A percentile compares a stretch with the other conserved stretches of the same genome.
Evolutionary conservation across 2,329 filamentous ascomycete species (phyloP).

Genomic region (Neoarthrinium moseri): DNA sequence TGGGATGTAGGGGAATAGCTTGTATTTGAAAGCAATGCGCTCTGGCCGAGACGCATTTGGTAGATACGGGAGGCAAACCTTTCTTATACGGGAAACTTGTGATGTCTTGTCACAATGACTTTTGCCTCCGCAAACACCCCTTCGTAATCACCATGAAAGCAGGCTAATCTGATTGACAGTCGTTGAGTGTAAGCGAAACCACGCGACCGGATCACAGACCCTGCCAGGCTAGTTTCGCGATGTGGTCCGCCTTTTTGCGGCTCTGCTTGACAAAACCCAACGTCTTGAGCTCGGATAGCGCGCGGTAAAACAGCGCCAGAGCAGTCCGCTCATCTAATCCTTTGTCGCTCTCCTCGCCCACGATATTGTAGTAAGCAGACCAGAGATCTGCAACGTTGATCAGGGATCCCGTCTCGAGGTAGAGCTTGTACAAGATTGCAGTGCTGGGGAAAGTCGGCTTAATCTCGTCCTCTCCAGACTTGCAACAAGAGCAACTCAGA

Average conservation of each 20-base stretch:
- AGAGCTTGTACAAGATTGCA: slow-evolving; percentile 75
- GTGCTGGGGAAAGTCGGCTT: slow-evolving; percentile 66
- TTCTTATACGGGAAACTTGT: slow-evolving; percentile 5
- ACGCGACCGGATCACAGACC: slow-evolving; percentile 52
- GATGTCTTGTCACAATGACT: slow-evolving; percentile 12
- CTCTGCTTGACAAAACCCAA: slow-evolving; percentile 87
- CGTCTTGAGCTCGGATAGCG: slow-evolving; percentile 78
- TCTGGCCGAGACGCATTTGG: slow-evolving; percentile 9
- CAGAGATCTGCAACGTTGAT: slow-evolving; percentile 81
- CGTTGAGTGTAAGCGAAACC: slow-evolving; percentile 8
- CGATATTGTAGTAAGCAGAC: slow-evolving; percentile 69
- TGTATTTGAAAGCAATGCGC: slow-evolving; percentile 1
- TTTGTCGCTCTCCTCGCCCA: slow-evolving; percentile 45
- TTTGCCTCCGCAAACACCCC: background rate
- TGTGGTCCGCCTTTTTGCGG: slow-evolving; percentile 88
- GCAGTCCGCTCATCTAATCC: slow-evolving; percentile 52
- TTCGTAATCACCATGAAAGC: background rate
- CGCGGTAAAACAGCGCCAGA: slow-evolving; percentile 80
- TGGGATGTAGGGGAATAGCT: too few relatives aligned
- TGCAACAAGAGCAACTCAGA: slow-evolving; percentile 70
- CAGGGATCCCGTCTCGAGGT: slow-evolving; percentile 72
- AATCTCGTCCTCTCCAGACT: slow-evolving; percentile 44
- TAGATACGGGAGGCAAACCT: background rate
- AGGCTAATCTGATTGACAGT: slow-evolving; percentile 4
- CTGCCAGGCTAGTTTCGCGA: slow-evolving; percentile 74